These are phyloP conservation scores for Termitomyces sp. DNA, from an alignment of 768 basidiomycete species.

Conservation along the genomic window DNA sequence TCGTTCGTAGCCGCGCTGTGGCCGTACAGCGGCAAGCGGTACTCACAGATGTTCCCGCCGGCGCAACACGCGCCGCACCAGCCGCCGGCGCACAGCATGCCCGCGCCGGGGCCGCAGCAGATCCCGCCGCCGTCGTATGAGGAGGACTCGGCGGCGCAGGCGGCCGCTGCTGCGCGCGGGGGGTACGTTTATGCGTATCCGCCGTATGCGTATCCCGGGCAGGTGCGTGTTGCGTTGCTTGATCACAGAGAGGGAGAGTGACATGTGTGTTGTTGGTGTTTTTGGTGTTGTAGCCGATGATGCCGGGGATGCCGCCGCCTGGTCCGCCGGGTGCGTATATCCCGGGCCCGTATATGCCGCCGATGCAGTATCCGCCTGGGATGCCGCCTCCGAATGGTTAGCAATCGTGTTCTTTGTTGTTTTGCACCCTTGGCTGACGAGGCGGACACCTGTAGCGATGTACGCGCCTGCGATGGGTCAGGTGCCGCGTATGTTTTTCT, in stretches of 20 bases:
- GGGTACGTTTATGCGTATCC: constrained; percentile 73
- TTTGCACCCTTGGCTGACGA: no score
- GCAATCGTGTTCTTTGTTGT: no score
- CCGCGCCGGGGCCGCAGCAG: constrained; percentile 60
- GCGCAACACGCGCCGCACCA: constrained; percentile 54
- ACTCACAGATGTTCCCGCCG: constrained; percentile 70
- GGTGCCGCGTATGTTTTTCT: constrained; percentile 69
- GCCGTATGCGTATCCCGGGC: constrained; percentile 72
- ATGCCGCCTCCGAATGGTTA: constrained; percentile 77
- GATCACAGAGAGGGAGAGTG: background rate
- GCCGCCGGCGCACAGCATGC: constrained; percentile 61
- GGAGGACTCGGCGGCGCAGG: constrained; percentile 64
- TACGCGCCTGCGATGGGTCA: constrained; percentile 82
- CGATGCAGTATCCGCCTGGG: constrained; percentile 74
- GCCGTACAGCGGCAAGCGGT: constrained; percentile 90
- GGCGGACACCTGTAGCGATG: constrained; percentile 48
- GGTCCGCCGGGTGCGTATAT: constrained; percentile 77
- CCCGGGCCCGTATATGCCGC: constrained; percentile 78
- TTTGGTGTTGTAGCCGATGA: constrained; percentile 76
- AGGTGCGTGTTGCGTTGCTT: constrained; percentile 39
- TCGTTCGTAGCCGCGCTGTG: constrained; percentile 66
- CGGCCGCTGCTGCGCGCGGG: constrained; percentile 49
- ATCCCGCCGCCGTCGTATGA: constrained; percentile 76
- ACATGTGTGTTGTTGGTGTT: no score
- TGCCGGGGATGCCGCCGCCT: constrained; percentile 79